Percentiles rank a stretch among this genome's conserved stretches.
Evolutionary conservation across 106 monocot species (phyloP).

Genomic region (Narthecium ossifragum): DNA sequence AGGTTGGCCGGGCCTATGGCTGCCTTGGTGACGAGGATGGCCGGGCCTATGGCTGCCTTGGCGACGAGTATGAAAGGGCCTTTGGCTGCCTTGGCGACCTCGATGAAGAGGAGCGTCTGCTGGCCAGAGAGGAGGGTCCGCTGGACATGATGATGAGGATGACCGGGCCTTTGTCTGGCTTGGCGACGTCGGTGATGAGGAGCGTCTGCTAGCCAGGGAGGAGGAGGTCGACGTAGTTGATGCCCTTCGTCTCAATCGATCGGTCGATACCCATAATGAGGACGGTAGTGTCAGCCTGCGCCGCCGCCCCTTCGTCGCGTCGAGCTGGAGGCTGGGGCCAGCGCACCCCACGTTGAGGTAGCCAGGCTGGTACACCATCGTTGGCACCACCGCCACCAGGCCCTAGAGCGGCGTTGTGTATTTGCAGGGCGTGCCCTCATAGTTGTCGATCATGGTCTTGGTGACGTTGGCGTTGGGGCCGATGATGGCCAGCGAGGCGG

Average conservation of each 20-base stretch:
- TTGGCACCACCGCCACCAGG: slow-evolving; percentile 31
- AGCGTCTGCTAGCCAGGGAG: slow-evolving; percentile 73
- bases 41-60: no score
- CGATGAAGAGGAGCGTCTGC: no score
- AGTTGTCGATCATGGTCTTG: slow-evolving; percentile 92
- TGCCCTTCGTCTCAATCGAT: slow-evolving; percentile 65
- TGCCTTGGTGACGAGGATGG: no score
- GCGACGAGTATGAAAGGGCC: no score
- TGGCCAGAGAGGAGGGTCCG: slow-evolving; percentile 69
- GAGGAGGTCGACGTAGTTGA: slow-evolving; percentile 54
- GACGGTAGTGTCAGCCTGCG: slow-evolving; percentile 64
- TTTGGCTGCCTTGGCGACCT: no score
- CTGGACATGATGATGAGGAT: slow-evolving; percentile 97
- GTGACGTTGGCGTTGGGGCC: slow-evolving; percentile 94
- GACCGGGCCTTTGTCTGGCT: slow-evolving; percentile 70
- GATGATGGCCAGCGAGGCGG: slow-evolving; percentile 76
- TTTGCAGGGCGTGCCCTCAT: slow-evolving; percentile 87
- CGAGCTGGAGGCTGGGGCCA: slow-evolving; percentile 46
- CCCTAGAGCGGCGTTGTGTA: slow-evolving; percentile 87
- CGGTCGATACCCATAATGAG: slow-evolving; percentile 81
- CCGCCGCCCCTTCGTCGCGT: slow-evolving; percentile 59
- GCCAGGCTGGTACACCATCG: slow-evolving; percentile 44
- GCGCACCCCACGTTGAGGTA: slow-evolving; percentile 58
- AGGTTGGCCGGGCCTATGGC: no score
- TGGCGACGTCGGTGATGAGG: slow-evolving; percentile 61